phyloP scores from a whole-genome alignment of 441 rosid species.

The Rhodomyrtus psidioides region DNA sequence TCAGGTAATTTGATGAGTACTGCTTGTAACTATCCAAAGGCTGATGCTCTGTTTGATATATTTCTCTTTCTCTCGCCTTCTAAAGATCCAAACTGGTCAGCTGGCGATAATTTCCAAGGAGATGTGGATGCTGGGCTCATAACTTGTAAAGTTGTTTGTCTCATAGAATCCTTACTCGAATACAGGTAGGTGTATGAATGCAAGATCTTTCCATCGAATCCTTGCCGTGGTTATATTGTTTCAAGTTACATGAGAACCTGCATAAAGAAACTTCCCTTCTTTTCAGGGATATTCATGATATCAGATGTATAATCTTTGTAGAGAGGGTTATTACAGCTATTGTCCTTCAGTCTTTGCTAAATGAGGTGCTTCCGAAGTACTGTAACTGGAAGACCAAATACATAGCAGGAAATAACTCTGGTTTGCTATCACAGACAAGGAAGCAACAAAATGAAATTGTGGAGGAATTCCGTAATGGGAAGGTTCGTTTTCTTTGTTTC shows the following conservation, averaged over 20 bases:
- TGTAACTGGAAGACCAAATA: constrained; percentile 60
- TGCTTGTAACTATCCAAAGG: neutral
- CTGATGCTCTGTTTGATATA: neutral
- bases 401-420: constrained; percentile 65
- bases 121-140: constrained; percentile 42
- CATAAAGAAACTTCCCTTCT: neutral
- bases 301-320: constrained; percentile 83
- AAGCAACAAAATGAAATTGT: constrained; percentile 71
- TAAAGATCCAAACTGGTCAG: constrained; percentile 32
- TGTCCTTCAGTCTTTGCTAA: constrained; percentile 49
- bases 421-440: constrained; percentile 55
- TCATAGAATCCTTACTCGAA: constrained; percentile 53
- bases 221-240: neutral
- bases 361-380: constrained; percentile 45
- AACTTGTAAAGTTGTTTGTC: constrained; percentile 47
- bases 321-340: constrained; percentile 74
- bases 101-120: constrained; percentile 18
- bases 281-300: constrained; percentile 44
- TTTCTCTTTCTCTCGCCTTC: neutral
- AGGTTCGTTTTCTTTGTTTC: constrained; percentile 24
- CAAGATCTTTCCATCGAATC: neutral
- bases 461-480: constrained; percentile 75
- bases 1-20: constrained; percentile 34
- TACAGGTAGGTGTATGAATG: constrained; percentile 45
- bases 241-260: neutral